Conservation (phyloP, 495 filamentous ascomycete genomes). For the Penicillium pulvis region DNA sequence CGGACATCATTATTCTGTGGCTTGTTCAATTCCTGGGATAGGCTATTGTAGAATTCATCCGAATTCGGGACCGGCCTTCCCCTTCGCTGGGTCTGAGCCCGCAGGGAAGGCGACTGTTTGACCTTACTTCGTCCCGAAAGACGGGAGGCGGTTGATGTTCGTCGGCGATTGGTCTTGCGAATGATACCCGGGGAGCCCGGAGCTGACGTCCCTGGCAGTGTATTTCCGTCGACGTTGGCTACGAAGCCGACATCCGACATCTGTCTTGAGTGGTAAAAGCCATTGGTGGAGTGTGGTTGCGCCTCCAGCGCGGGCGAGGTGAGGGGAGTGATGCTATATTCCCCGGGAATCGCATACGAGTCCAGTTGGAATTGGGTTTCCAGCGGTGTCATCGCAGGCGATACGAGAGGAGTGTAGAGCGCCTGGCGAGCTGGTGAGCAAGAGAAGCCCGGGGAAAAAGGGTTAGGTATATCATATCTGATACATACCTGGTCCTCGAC, state of each 20-base stretch:
- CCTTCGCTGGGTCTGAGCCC: constrained; percentile 62
- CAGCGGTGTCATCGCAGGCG: constrained; percentile 89
- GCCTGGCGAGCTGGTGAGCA: constrained; percentile 46
- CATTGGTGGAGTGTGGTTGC: constrained; percentile 53
- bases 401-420: constrained; percentile 91
- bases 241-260: constrained; percentile 45
- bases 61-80: constrained; percentile 61
- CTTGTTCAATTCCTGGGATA: constrained; percentile 37
- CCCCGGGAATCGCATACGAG: constrained; percentile 81
- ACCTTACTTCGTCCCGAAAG: constrained; percentile 53
- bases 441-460: not conserved
- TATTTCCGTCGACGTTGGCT: constrained; percentile 50
- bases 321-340: constrained; percentile 84
- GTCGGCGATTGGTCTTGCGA: constrained; percentile 35
- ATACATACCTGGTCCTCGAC: constrained; percentile 74
- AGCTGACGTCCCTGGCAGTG: constrained; percentile 40
- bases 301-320: constrained; percentile 89
- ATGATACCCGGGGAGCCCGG: constrained; percentile 35
- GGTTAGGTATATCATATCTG: not conserved
- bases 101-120: constrained; percentile 84
- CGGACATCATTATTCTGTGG: constrained; percentile 36
- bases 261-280: constrained; percentile 37
- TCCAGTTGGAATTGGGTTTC: constrained; percentile 80
- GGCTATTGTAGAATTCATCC: constrained; percentile 43
- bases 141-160: constrained; percentile 41